Evolutionary conservation across 306 rosid species (phyloP), one percentile per base, ranked within the genome.

Genomic region (Cicer arietinum): DNA sequence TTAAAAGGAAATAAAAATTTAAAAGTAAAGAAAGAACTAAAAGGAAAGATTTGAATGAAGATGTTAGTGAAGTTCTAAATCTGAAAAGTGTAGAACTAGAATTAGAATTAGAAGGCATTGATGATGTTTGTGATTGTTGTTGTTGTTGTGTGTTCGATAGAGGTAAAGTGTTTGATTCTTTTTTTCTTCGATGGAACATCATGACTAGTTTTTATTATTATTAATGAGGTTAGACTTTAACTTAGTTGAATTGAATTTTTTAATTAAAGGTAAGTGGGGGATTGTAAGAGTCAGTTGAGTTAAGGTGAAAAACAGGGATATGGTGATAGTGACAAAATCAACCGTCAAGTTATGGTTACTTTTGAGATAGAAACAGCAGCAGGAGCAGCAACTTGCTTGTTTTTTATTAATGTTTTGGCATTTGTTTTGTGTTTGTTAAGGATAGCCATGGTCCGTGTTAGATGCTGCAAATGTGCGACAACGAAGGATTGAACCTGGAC

Each of bases 11-110:
- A 64, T 76, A 85, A 76, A 86, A 47, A 80, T 85, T 62, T 73
- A 87, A 57, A 48, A 83, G 71, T 17, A 90, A 61, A 39, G 92
- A 90, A 74, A 91, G 67, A 46, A 71, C 6, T 30, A 91, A 66
- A 73, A 94, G 48, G 39, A 90, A 25, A 17, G 79, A 69, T 77
- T 71, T 86, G 70, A 88, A 69, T 37, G 86, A 16, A 40, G 39
- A 0, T 1, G 61, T 74, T 56, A 69, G 10, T 45, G 75, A 1
- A 16, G 45, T 1, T 78, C 44, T 70, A 52, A 74, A 63, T 78
- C 54, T 67, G 56, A 67, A 62, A 61, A 77, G 42, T 10, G 65
- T 25, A 16, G 58, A 20, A 66, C 17, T 10, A 10, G 39, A 25
- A 41, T 1, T 8, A 0, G 73, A 47, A 41, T 1, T 8, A 0